Evolutionary conservation across 208 protist genomes (phyloP), one percentile per base, ranked within the genome.

Genomic region (Strigomonas culicis): DNA sequence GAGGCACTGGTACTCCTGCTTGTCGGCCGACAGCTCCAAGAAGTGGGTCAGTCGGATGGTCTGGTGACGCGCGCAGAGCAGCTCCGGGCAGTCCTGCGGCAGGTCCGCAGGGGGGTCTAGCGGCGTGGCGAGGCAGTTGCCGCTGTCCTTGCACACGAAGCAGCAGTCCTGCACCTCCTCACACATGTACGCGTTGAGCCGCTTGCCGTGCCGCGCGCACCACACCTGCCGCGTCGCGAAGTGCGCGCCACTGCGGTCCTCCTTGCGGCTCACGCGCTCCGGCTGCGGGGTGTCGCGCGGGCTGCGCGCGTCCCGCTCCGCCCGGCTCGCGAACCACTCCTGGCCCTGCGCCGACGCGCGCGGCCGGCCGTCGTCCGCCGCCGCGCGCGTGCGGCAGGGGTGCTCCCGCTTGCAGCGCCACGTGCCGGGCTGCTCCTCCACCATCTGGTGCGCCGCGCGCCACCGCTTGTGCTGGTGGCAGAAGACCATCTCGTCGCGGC

Each of bases 131-230:
- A 95, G 74, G 63, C 90, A 95, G 13, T 69, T 65, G 36, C 74
- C 90, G 31, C 65, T 66, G 67, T 93, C 90, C 21, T 66, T 73
- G 56, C 90, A 95, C 17, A 92, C 74, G 41, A 86, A 83, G 72
- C 83, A 95, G 51, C 79, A 87, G 59, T 93, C 84, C 59, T 90
- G 74, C 34, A 87, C 36, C 43, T 80, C 66, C 60, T 84, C 79
- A 49, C 77, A 87, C 22, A 90, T 68, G 32, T 64, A 69, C 2
- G 63, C 57, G 10, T 72, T 66, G 15, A 90, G 66, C 53, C 77
- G 79, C 66, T 95, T 95, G 43, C 90, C 90, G 64, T 95, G 90
- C 24, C 76, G 77, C 17, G 84, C 84, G 41, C 90, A 95, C 80
- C 86, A 88, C 39, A 84, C 84, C 68, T 85, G 90, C 13, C 70